phyloP scores from a whole-genome alignment of 164 flowering plant species.

The Umbilicus rupestris region DNA sequence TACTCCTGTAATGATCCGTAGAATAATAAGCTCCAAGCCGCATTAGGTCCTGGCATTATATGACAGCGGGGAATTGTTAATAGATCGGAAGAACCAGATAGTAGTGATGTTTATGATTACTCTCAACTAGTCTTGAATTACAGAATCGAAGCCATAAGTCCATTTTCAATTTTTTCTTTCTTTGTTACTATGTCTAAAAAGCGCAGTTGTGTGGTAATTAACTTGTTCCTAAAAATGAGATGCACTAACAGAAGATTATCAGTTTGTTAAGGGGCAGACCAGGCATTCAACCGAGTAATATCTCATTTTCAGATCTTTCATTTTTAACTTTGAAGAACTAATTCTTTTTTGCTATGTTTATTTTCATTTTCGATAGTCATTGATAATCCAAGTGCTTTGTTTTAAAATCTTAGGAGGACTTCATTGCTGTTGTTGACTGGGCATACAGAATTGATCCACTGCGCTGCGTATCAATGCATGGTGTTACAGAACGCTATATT shows the following conservation, averaged over 20 bases:
- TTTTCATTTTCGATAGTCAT: not conserved
- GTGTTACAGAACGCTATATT: slow-evolving; percentile 85
- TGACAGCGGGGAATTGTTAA: no score
- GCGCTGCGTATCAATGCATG: slow-evolving; percentile 99
- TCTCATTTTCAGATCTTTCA: not conserved
- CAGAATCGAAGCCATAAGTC: no score
- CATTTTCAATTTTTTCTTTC: no score
- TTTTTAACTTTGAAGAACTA: not conserved
- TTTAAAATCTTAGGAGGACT: slow-evolving; percentile 59
- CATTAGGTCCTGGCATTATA: no score
- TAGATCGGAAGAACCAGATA: no score
- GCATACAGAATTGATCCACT: slow-evolving; percentile 96
- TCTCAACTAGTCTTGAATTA: no score
- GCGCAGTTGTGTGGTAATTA: no score
- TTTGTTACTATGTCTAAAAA: no score
- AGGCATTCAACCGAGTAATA: not conserved
- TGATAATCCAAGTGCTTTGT: not conserved
- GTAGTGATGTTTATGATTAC: no score
- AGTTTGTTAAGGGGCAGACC: no score
- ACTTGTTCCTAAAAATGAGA: not conserved
- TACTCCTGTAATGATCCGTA: no score
- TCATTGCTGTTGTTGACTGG: slow-evolving; percentile 97
- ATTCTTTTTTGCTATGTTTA: not conserved
- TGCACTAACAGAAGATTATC: not conserved
- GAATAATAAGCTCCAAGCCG: no score